A percentile compares a stretch with the other conserved stretches of the same genome.
Evolutionary conservation across 768 basidiomycete genomes (phyloP).

Genomic region (Phlebiopsis gigantea): DNA sequence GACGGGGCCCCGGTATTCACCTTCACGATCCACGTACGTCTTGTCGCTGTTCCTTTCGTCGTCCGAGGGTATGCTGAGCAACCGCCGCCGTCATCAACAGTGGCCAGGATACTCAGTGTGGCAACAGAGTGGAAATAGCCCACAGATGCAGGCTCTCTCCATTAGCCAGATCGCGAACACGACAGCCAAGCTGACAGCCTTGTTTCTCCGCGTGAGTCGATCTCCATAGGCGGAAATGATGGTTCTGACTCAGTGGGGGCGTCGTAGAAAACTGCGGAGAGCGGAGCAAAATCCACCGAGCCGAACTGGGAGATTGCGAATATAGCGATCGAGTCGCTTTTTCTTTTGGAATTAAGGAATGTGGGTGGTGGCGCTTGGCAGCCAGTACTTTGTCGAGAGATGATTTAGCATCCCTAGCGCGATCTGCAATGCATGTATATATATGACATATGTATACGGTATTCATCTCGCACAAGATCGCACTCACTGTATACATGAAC

Average conservation of each 20-base stretch:
- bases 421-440: neutral
- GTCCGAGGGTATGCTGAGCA: neutral
- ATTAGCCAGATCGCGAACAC: neutral
- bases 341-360: neutral
- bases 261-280: neutral
- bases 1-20: neutral
- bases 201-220: neutral
- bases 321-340: neutral
- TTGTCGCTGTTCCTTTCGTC: neutral
- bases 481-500: too few species aligned
- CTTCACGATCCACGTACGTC: neutral
- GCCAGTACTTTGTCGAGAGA: slow-evolving; percentile 4
- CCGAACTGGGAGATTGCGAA: neutral
- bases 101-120: slow-evolving; percentile 4
- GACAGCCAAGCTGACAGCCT: neutral
- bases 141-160: neutral
- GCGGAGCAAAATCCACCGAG: neutral
- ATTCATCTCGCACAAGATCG: neutral
- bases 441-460: neutral
- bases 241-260: neutral
- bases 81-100: neutral
- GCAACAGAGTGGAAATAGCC: neutral
- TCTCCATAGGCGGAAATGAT: neutral
- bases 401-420: neutral
- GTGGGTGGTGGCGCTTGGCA: neutral